Evolutionary conservation across 1,284 basidiomycete species (phyloP).

Genomic region (Phylloporus sp.): DNA sequence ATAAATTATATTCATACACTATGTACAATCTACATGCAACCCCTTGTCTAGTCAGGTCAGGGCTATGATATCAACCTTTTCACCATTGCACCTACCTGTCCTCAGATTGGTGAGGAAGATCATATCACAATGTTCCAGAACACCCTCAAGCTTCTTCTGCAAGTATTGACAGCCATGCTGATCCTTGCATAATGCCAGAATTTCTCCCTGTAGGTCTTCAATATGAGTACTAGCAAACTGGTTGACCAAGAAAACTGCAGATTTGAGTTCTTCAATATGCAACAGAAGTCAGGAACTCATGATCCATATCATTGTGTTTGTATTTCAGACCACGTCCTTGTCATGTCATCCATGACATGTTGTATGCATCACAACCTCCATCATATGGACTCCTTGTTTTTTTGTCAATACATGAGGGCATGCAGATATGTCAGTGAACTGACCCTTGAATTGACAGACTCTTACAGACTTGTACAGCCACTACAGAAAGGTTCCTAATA

Average conservation of each 20-base stretch:
- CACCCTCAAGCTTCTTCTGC: constrained; percentile 98
- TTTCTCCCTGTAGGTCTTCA: constrained; percentile 95
- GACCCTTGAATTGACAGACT: too few species aligned
- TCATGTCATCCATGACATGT: too few species aligned
- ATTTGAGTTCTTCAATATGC: not conserved
- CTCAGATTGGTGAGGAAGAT: constrained; percentile 86
- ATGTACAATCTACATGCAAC: too few species aligned
- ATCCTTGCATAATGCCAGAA: constrained; percentile 94
- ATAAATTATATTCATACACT: too few species aligned
- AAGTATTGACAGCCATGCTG: constrained; percentile 98
- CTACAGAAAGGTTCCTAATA: too few species aligned
- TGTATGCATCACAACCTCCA: too few species aligned
- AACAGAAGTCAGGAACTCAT: constrained; percentile 66
- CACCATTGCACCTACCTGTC: constrained; percentile 70
- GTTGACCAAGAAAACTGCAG: constrained; percentile 68
- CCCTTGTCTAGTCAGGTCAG: too few species aligned
- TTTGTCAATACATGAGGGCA: too few species aligned
- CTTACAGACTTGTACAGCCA: too few species aligned
- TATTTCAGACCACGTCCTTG: constrained; percentile 94
- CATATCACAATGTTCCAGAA: constrained; percentile 75
- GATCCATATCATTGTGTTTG: constrained; percentile 92
- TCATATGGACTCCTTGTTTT: too few species aligned
- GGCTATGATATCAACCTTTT: too few species aligned
- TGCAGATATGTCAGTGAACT: too few species aligned
- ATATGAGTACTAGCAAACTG: constrained; percentile 93